A percentile compares a stretch with the other conserved stretches of the same genome.
Conservation (phyloP, 2,329 filamentous ascomycete species). For the Chaetomium globosum region DNA sequence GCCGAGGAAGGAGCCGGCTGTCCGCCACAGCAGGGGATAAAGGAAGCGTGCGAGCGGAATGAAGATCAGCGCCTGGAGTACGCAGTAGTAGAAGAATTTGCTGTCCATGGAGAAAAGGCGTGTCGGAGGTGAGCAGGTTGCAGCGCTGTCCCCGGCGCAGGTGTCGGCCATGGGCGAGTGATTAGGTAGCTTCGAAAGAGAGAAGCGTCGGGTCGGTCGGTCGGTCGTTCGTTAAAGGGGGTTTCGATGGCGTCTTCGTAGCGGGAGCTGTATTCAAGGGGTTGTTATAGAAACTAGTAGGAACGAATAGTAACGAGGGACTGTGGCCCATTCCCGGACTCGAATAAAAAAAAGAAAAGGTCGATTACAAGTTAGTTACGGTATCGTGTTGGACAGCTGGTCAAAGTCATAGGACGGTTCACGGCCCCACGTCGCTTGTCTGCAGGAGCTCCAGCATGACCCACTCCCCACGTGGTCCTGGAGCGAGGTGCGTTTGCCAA, state of each 20-base stretch:
- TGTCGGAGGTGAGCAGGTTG: not conserved
- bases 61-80: slow-evolving; percentile 9
- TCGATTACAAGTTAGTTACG: not conserved
- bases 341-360: not conserved
- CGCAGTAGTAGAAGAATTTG: slow-evolving; percentile 23
- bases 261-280: not conserved
- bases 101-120: slow-evolving; percentile 18
- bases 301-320: slow-evolving; percentile 3
- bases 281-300: not conserved
- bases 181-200: not conserved
- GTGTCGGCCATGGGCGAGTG: slow-evolving; percentile 14
- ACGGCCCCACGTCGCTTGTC: slow-evolving; percentile 9
- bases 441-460: not conserved
- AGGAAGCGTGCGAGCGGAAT: slow-evolving; percentile 24
- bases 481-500: not conserved
- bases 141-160: slow-evolving; percentile 12
- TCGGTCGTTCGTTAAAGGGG: not conserved
- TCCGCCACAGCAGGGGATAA: slow-evolving; percentile 45
- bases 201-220: not conserved
- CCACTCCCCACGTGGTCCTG: slow-evolving; percentile 13
- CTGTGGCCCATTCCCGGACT: no score
- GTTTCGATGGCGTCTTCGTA: not conserved
- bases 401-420: slow-evolving; percentile 5
- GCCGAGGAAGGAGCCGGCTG: slow-evolving; percentile 53
- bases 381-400: slow-evolving; percentile 14